A percentile compares a stretch with the other conserved stretches of the same genome.
These are phyloP conservation scores for Stagonosporopsis cucurbitacearum DNA, from an alignment of 2,329 filamentous ascomycete genomes.

Conservation along the genomic window DNA sequence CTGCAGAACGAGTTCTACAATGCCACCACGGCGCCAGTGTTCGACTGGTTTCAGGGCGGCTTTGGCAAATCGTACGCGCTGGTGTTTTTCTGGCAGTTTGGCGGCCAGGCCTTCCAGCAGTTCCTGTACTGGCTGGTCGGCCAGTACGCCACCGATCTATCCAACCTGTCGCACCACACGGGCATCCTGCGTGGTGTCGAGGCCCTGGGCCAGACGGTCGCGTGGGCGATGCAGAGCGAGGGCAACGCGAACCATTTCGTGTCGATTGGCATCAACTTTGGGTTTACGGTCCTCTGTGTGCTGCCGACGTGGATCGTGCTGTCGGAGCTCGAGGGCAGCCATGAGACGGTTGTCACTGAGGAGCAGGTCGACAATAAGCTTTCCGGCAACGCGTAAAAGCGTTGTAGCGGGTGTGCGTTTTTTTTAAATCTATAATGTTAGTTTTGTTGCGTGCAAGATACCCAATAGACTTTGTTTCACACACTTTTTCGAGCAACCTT, in stretches of 20 bases:
- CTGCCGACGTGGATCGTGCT: slow-evolving; percentile 45
- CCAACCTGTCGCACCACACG: slow-evolving; percentile 42
- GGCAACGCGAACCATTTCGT: slow-evolving; percentile 47
- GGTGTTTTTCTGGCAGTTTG: slow-evolving; percentile 47
- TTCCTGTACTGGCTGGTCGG: slow-evolving; percentile 48
- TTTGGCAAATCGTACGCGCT: slow-evolving; percentile 45
- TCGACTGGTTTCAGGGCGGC: slow-evolving; percentile 45
- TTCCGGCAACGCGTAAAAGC: not conserved
- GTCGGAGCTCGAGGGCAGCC: slow-evolving; percentile 40
- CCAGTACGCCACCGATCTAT: slow-evolving; percentile 45
- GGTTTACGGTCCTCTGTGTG: slow-evolving; percentile 39
- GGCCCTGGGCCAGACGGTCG: slow-evolving; percentile 45
- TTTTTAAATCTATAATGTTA: too few species aligned
- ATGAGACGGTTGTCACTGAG: slow-evolving; percentile 36
- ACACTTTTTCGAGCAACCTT: too few species aligned
- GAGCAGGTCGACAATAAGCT: slow-evolving; percentile 24
- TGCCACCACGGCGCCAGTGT: slow-evolving; percentile 32
- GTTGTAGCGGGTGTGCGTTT: not conserved
- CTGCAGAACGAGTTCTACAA: slow-evolving; percentile 45
- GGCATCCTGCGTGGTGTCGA: slow-evolving; percentile 46
- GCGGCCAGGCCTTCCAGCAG: slow-evolving; percentile 47
- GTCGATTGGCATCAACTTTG: slow-evolving; percentile 47
- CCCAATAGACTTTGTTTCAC: slow-evolving; percentile 12
- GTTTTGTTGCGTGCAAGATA: slow-evolving; percentile 2
- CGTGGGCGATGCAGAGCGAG: slow-evolving; percentile 48